phyloP scores from a whole-genome alignment of 352 stramenopile genomes.

The Pythium volutum region DNA sequence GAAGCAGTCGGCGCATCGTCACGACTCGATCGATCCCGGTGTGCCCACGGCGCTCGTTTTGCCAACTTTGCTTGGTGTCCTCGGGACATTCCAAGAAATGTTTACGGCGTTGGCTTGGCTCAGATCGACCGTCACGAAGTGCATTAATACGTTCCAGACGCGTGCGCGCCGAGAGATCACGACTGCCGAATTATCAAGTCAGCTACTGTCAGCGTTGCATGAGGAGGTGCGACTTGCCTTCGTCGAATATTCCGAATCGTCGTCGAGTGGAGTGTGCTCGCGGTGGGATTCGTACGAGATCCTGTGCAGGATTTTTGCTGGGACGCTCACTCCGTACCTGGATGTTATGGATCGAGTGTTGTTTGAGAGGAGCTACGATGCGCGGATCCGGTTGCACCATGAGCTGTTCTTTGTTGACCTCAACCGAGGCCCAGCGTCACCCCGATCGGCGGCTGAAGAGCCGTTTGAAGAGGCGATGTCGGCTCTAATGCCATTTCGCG shows the following conservation, averaged over 20 bases:
- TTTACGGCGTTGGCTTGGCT: constrained; percentile 49
- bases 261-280: not conserved
- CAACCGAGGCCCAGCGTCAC: constrained; percentile 14
- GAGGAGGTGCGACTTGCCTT: constrained; percentile 41
- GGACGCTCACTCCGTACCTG: constrained; percentile 46
- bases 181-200: constrained; percentile 32
- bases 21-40: not conserved
- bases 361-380: constrained; percentile 43
- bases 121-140: constrained; percentile 27
- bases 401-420: constrained; percentile 51
- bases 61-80: constrained; percentile 42
- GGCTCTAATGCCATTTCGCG: constrained; percentile 41
- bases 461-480: constrained; percentile 43
- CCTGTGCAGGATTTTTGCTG: constrained; percentile 43
- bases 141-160: constrained; percentile 28
- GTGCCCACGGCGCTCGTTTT: not conserved
- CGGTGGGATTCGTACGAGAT: constrained; percentile 42
- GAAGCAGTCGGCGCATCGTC: not conserved
- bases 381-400: constrained; percentile 36
- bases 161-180: constrained; percentile 29
- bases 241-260: constrained; percentile 21
- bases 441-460: constrained; percentile 19
- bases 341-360: constrained; percentile 44
- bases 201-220: constrained; percentile 47
- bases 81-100: constrained; percentile 40